Evolutionary conservation across 495 filamentous ascomycete genomes (phyloP), one percentile per base, ranked within the genome.

Genomic region (Penicillium mononematosum): DNA sequence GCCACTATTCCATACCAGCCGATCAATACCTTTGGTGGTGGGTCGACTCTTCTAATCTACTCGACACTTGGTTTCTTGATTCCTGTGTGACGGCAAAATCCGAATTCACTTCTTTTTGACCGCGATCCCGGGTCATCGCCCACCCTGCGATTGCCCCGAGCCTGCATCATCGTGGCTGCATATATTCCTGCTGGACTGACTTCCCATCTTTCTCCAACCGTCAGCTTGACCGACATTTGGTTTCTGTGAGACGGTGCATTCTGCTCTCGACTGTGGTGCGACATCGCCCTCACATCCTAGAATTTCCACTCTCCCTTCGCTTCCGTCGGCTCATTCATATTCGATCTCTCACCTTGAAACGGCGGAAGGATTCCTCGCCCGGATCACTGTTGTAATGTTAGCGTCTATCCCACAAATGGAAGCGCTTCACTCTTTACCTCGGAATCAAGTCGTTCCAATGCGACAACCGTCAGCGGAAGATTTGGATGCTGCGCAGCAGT

Each of bases 391-490:
- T 67, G 70, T 67, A 50, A 75, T 75, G 74, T 64, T 77, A 68
- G 71, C 71, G 45, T 75, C 73, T 46, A 62, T 71, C 20, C 56
- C 71, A 48, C 72, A 70, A 63, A 75, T 76, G 74, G 75, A 77
- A 62, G 64, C 69, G 65, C 62, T 68, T 66, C 71, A 67, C 61
- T 74, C 72, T 62, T 61, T 74, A 38, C 67, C 71, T 53, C 61
- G 65, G 42, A 68, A 66, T 52, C 58, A 67, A 17, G 63, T 67
- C 56, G 65, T 62, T 58, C 58, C 69, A 38, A 60, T 72, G 63
- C 71, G 71, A 59, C 74, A 78, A 54, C 75, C 72, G 9, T 78
- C 74, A 5, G 74, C 73, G 47, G 75, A 77, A 61, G 75, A 79
- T 58, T 49, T 78, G 48, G 75, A 77, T 53, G 74, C 76, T 56